phyloP scores from a whole-genome alignment of 352 stramenopile genomes.

The Globisporangium carolinianum region DNA sequence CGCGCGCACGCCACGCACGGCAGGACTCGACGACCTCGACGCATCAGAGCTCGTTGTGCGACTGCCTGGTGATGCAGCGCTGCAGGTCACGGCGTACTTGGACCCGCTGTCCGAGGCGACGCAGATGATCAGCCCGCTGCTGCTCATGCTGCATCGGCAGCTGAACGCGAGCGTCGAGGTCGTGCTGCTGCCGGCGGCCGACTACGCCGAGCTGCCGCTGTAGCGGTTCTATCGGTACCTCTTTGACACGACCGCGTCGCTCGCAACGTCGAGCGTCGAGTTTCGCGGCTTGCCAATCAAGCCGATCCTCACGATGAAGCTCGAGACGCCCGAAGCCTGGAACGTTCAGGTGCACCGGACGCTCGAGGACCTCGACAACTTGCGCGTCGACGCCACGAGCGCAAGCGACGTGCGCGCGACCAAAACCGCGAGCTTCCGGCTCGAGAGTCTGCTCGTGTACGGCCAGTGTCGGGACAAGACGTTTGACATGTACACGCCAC shows the following conservation, averaged over 20 bases:
- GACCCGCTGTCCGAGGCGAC: slow-evolving; percentile 88
- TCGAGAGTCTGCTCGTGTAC: slow-evolving; percentile 89
- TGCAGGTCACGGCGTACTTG: slow-evolving; percentile 77
- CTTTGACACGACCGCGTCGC: slow-evolving; percentile 51
- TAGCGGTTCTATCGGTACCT: slow-evolving; percentile 92
- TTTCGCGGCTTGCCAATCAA: slow-evolving; percentile 82
- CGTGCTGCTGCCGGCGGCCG: slow-evolving; percentile 46
- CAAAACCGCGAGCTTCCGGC: slow-evolving; percentile 68
- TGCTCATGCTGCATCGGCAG: slow-evolving; percentile 71
- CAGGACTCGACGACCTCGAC: slow-evolving; percentile 21
- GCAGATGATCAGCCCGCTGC: slow-evolving; percentile 84
- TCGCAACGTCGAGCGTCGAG: slow-evolving; percentile 32
- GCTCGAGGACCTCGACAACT: slow-evolving; percentile 88
- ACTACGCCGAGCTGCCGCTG: slow-evolving; percentile 86
- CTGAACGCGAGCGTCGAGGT: slow-evolving; percentile 69
- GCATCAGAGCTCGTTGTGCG: slow-evolving; percentile 28
- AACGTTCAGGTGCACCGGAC: slow-evolving; percentile 83
- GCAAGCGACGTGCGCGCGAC: slow-evolving; percentile 41
- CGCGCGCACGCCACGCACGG: slow-evolving; percentile 35
- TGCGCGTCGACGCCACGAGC: slow-evolving; percentile 70
- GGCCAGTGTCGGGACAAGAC: slow-evolving; percentile 87
- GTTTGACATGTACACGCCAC: slow-evolving; percentile 68
- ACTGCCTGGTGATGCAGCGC: slow-evolving; percentile 34
- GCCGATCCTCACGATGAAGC: slow-evolving; percentile 90
- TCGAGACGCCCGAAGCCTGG: slow-evolving; percentile 90